Base-by-base conservation (phyloP, 257 asterid species). In the Penstemon eatonii region DNA sequence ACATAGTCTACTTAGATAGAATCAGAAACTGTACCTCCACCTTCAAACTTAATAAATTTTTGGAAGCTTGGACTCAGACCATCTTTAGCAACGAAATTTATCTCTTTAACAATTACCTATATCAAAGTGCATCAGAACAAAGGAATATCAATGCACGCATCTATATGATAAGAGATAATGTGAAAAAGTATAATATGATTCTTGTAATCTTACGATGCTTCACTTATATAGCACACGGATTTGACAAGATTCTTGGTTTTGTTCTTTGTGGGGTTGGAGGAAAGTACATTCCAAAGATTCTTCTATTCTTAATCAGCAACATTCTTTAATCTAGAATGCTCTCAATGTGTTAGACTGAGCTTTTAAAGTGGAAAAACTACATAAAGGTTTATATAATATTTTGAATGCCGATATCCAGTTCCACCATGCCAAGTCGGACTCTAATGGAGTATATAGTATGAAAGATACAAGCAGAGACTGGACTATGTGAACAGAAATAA, bases 21-120 rank as follows among this genome's bases (percentile, higher is more conserved):
- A 25, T 25, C 1, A 46, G 65, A 39, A 65, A 64, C 47, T 38
- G 19, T 63, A 90, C 95, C 85, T 72, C 66, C 43, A 33, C 78
- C 69, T 61, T 75, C 79, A 41, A 60, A 55, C 75, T 74, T 82
- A 66, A 55, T 56, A 47, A 54, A 62, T 65, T 81, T 65, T 47
- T 74, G 75, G 65, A 43, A 12, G 36, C 66, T 49, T 40, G 69
- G 59, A 41, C 44, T 72, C 6, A 13, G 56, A 65, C 73, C 74
- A 55, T 45, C 62, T 77, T 76, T 79, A 61, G 84, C 69, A 38
- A 90, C 89, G 65, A 79, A 85, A 80, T 88, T 86, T 59, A 92
- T 60, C 77, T 85, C 94, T 67, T 53, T 77, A 43, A 85, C 99
- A 63, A 1, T 8, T 40, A 90, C 89, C 96, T 90, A 40, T 13